A percentile compares a stretch with the other conserved stretches of the same genome.
These are phyloP conservation scores for Tolypocladium pustulatum DNA, from an alignment of 2,329 filamentous ascomycete genomes.

Conservation along the genomic window DNA sequence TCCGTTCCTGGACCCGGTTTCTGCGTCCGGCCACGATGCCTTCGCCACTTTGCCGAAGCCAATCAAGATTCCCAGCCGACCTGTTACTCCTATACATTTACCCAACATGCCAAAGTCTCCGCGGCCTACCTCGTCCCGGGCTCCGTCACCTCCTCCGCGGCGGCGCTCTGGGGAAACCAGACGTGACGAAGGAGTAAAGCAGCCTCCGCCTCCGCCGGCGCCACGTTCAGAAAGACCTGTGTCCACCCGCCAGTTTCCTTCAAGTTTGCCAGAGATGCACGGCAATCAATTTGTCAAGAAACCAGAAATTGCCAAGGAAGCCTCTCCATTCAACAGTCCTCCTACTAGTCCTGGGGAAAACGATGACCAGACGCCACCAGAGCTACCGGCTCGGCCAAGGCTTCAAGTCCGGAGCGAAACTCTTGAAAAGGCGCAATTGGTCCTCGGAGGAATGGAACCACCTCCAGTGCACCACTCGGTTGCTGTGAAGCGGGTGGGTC, in stretches of 20 bases:
- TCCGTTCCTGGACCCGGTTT: constrained; percentile 37
- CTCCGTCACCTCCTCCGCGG: constrained; percentile 54
- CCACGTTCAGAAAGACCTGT: constrained; percentile 65
- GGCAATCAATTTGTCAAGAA: constrained; percentile 6
- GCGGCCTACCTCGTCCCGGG: constrained; percentile 33
- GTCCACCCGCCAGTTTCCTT: constrained; percentile 17
- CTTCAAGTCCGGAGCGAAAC: constrained; percentile 22
- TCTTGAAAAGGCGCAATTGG: constrained; percentile 10
- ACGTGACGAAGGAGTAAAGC: constrained; percentile 34
- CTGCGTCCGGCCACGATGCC: constrained; percentile 27
- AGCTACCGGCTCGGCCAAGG: constrained; percentile 38
- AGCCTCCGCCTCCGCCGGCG: constrained; percentile 56
- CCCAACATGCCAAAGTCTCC: constrained; percentile 29
- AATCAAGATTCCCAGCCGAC: constrained; percentile 44
- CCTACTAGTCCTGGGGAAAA: constrained; percentile 54
- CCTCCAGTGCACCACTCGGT: constrained; percentile 42
- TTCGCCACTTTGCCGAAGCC: constrained; percentile 32
- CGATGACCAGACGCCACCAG: constrained; percentile 39
- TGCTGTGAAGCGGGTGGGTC: constrained; percentile 31
- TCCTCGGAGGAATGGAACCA: constrained; percentile 31
- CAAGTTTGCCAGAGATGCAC: constrained; percentile 5
- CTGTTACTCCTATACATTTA: constrained; percentile 39
- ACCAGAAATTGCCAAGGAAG: constrained; percentile 21
- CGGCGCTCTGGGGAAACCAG: constrained; percentile 49
- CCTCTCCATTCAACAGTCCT: constrained; percentile 81